Evolutionary conservation across 176 grass and related monocot species (phyloP).

Genomic region (Aechmea fasciata): DNA sequence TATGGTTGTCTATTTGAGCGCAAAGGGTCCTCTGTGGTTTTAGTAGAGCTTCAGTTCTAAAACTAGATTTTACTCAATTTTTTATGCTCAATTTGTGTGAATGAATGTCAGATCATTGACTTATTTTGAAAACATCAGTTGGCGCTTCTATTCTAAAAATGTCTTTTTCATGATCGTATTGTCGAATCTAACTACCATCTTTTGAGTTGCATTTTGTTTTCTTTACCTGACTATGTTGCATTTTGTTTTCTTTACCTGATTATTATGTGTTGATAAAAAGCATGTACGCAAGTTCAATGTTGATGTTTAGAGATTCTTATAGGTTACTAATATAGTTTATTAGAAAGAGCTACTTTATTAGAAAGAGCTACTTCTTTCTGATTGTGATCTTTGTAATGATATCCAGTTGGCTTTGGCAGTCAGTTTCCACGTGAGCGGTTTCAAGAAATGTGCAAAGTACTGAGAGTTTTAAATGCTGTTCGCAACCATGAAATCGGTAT

Average conservation of each 20-base stretch:
- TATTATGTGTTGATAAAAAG: not conserved
- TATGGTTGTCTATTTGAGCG: too few relatives aligned
- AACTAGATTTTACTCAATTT: too few relatives aligned
- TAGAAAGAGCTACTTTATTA: conserved; percentile 24
- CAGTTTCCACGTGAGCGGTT: conserved; percentile 73
- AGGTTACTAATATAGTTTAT: conserved; percentile 10
- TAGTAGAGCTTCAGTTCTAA: too few relatives aligned
- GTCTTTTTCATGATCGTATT: not conserved
- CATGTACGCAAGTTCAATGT: conserved; percentile 2
- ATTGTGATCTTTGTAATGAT: conserved; percentile 79
- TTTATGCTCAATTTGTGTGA: too few relatives aligned
- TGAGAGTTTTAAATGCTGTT: conserved; percentile 86
- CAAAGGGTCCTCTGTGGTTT: too few relatives aligned
- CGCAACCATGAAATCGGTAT: conserved; percentile 72
- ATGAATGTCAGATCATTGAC: too few relatives aligned
- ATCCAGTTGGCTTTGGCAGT: conserved; percentile 99
- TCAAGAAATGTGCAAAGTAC: conserved; percentile 94
- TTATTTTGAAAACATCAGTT: too few relatives aligned
- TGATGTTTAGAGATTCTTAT: conserved; percentile 5
- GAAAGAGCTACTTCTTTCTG: conserved; percentile 53
- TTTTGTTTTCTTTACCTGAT: not conserved
- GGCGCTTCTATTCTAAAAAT: too few relatives aligned
- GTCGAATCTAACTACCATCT: not conserved
- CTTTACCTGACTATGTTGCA: not conserved
- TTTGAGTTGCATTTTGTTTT: not conserved